A percentile compares a stretch with the other conserved stretches of the same genome.
Evolutionary conservation across 2,329 filamentous ascomycete species (phyloP).

Genomic region (Ciborinia camelliae): DNA sequence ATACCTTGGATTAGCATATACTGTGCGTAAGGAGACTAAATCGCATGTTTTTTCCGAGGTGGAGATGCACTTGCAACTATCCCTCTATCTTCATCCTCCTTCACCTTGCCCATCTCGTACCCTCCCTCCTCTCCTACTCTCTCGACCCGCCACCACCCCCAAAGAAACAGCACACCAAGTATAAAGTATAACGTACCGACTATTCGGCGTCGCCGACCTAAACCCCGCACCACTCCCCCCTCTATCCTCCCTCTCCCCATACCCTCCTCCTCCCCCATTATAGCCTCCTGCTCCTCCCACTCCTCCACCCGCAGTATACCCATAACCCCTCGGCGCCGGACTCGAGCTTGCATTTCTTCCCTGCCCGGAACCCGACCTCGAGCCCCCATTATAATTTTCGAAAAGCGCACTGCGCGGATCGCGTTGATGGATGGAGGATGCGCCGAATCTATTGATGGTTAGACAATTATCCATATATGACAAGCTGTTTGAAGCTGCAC

Average conservation of each 20-base stretch:
- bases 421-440: constrained; percentile 69
- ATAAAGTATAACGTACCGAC: constrained; percentile 47
- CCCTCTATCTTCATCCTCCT: constrained; percentile 2
- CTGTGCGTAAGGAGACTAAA: not conserved
- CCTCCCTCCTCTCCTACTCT: not conserved
- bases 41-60: not conserved
- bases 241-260: constrained; percentile 2
- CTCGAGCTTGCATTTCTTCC: constrained; percentile 20
- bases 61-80: not conserved
- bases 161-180: not conserved
- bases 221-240: constrained; percentile 41
- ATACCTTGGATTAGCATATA: not conserved
- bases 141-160: not conserved
- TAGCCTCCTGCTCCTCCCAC: constrained; percentile 20
- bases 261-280: constrained; percentile 29
- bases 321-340: constrained; percentile 41
- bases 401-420: constrained; percentile 71
- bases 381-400: constrained; percentile 64
- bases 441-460: constrained; percentile 55
- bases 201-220: constrained; percentile 69
- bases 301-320: constrained; percentile 48
- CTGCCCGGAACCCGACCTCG: constrained; percentile 13
- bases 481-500: too few relatives aligned
- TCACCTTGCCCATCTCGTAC: not conserved
- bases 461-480: too few relatives aligned